Percentiles rank a stretch among this genome's conserved stretches.
phyloP scores from a whole-genome alignment of 306 rosid species.

The Sphenostylis stenocarpa region DNA sequence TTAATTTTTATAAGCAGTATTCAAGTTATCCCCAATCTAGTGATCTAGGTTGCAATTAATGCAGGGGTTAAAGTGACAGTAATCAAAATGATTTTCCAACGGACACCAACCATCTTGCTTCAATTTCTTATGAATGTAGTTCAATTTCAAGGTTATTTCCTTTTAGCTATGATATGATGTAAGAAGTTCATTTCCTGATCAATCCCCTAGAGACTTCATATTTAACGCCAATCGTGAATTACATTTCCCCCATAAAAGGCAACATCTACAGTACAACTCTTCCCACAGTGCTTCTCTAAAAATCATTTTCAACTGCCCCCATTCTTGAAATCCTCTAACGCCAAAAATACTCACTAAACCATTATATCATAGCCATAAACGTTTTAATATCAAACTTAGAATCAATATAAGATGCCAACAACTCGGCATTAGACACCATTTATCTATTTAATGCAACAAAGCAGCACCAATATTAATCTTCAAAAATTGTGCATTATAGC shows the following conservation, averaged over 20 bases:
- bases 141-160: not conserved
- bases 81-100: too few species aligned
- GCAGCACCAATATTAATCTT: not conserved
- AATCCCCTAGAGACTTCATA: constrained; percentile 22
- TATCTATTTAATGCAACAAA: not conserved
- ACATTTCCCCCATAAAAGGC: not conserved
- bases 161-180: not conserved
- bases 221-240: not conserved
- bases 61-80: too few species aligned
- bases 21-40: too few species aligned
- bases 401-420: not conserved
- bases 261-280: not conserved
- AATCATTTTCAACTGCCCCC: not conserved
- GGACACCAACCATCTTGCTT: not conserved
- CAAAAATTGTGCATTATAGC: not conserved
- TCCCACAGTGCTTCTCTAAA: not conserved
- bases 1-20: too few species aligned
- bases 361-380: not conserved
- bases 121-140: not conserved
- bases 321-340: not conserved
- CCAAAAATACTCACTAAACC: not conserved
- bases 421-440: not conserved
- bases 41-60: too few species aligned
- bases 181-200: not conserved
- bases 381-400: not conserved